Conservation (phyloP, 345 rosid species). For the Conringia planisiliqua region DNA sequence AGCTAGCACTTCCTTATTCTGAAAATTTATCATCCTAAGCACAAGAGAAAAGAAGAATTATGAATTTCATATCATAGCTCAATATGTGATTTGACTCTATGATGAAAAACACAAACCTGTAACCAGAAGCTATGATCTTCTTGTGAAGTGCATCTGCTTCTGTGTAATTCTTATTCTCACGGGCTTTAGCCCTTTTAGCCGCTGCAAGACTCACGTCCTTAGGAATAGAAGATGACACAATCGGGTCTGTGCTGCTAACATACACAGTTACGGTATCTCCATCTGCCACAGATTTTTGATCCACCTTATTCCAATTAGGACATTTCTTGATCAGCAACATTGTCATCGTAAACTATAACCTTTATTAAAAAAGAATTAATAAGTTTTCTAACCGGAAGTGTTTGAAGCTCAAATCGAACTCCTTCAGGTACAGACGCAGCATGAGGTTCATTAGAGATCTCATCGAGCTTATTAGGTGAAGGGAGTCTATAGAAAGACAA, state of each 20-base stretch:
- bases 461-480: slow-evolving; percentile 41
- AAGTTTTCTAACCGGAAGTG: slow-evolving; percentile 59
- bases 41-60: background rate
- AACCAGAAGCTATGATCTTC: slow-evolving; percentile 65
- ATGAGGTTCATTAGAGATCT: slow-evolving; percentile 40
- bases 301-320: slow-evolving; percentile 56
- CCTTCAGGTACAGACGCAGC: slow-evolving; percentile 50
- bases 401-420: slow-evolving; percentile 53
- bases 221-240: slow-evolving; percentile 66
- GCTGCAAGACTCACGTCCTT: slow-evolving; percentile 54
- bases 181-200: slow-evolving; percentile 55
- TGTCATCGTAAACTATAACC: background rate
- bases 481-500: slow-evolving; percentile 82
- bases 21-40: slow-evolving; percentile 25
- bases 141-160: slow-evolving; percentile 67
- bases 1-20: slow-evolving; percentile 63
- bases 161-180: slow-evolving; percentile 49
- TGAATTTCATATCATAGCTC: background rate
- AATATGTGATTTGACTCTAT: background rate
- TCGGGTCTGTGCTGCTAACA: slow-evolving; percentile 51
- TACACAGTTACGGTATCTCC: slow-evolving; percentile 78
- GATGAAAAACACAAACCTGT: slow-evolving; percentile 41
- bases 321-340: slow-evolving; percentile 13
- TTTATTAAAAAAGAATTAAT: background rate
- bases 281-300: slow-evolving; percentile 66